Conservation (phyloP, 805 yeast genomes). For the Brettanomyces naardenensis region DNA sequence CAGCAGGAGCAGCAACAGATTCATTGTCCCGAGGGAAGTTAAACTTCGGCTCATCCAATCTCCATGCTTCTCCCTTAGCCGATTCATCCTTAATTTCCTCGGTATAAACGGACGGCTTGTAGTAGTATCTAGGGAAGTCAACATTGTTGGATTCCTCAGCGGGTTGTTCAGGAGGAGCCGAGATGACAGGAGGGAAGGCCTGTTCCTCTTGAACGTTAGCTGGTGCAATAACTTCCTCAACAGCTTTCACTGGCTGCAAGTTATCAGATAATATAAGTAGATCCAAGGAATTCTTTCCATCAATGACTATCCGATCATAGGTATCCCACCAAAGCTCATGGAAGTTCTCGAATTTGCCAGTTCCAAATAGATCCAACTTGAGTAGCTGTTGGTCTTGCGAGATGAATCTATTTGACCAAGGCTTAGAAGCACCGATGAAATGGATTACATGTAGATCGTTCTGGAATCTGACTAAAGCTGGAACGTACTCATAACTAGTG, state of each 20-base stretch:
- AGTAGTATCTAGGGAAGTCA: slow-evolving; percentile 19
- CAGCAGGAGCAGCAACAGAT: background rate
- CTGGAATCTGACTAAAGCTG: slow-evolving; percentile 23
- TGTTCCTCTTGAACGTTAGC: background rate
- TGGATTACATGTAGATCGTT: slow-evolving; percentile 46
- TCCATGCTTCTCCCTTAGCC: slow-evolving; percentile 27
- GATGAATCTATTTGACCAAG: slow-evolving; percentile 18
- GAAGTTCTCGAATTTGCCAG: slow-evolving; percentile 13
- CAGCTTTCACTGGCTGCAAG: slow-evolving; percentile 11
- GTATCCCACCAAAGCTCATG: slow-evolving; percentile 25
- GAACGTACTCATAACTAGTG: slow-evolving; percentile 28
- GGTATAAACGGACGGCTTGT: slow-evolving; percentile 6
- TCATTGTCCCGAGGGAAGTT: slow-evolving; percentile 8
- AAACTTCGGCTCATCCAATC: slow-evolving; percentile 19
- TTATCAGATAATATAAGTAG: slow-evolving; percentile 16
- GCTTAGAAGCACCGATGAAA: slow-evolving; percentile 59
- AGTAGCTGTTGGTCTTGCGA: slow-evolving; percentile 7
- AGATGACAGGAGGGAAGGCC: background rate
- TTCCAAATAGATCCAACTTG: slow-evolving; percentile 9
- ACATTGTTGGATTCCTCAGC: slow-evolving; percentile 1
- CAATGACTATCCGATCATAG: slow-evolving; percentile 13
- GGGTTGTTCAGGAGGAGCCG: background rate
- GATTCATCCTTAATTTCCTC: slow-evolving; percentile 10
- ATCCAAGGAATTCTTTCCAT: slow-evolving; percentile 11
- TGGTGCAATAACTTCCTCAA: background rate